Base-by-base conservation (phyloP, 345 rosid species). In the Camelina hispida region DNA sequence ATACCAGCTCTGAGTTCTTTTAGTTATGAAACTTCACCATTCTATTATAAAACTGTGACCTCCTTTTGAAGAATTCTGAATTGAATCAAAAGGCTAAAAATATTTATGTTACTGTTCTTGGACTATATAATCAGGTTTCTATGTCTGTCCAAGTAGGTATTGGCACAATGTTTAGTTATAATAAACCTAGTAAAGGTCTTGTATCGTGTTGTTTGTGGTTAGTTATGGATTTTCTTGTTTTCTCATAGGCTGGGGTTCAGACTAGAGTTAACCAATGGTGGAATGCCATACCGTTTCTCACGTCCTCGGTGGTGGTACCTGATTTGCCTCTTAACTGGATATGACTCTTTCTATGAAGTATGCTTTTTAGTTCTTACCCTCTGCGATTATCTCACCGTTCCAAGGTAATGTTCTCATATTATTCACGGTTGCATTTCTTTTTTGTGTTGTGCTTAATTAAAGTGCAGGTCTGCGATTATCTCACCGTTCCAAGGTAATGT, bases 331-430 rank as follows among this genome's bases (percentile, higher is more conserved):
- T 83, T 95, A 79, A 53, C 79, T 62, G 97, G 99, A 69, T 95
- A 95, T n/a, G 97, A 95, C 82, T 76, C 93, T 42, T 95, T 92
- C 51, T 69, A 82, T 9, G 88, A 92, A 81, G 81, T 95, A 51
- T 95, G 97, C 85, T n/a, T n/a, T n/a, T n/a, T n/a, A n/a, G n/a
- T 95, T 92, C 88, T 85, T 82, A 80, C 97, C 99, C 32, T 80
- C 87, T n/a, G 93, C 91, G 18, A 50, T 94, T 34, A 23, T 87
- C 57, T 88, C 87, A 0, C 81, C 66, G 37, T 90, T 95, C 81
- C 93, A 95, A 89, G 99, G 99, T 92, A 23, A n/a, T 81, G 42
- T 62, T 73, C 30, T 46, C 18, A 0, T 35, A 23, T 16, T 63
- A 35, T 47, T 5, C 23, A 69, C 23, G 13, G 44, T 62, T 69